These are phyloP conservation scores for Pseudogymnoascus sp. DNA, from an alignment of 2,329 filamentous ascomycete species.

Conservation along the genomic window DNA sequence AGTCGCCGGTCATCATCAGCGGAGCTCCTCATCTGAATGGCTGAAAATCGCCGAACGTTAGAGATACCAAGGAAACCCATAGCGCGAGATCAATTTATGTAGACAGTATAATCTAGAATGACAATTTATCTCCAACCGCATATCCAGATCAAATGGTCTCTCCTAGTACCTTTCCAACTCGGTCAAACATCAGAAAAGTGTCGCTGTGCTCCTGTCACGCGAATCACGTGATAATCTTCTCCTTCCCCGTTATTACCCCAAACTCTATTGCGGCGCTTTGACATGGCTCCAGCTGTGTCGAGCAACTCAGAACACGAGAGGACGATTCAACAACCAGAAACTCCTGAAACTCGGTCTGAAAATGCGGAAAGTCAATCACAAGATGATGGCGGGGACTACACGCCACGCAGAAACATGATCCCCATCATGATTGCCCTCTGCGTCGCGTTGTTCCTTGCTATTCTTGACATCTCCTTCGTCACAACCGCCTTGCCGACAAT, in stretches of 20 bases:
- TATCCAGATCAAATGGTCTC: conserved; percentile 14
- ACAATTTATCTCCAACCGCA: conserved; percentile 11
- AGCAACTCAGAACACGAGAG: conserved; percentile 11
- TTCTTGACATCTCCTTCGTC: conserved; percentile 40
- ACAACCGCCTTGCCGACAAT: conserved; percentile 54
- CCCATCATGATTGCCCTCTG: conserved; percentile 16
- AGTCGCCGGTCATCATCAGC: conserved; percentile 8
- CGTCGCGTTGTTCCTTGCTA: conserved; percentile 13
- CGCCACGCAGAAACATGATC: conserved; percentile 13
- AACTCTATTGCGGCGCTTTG: conserved; percentile 14
- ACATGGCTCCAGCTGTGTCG: conserved; percentile 13
- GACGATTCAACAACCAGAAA: conserved; percentile 12
- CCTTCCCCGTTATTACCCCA: conserved; percentile 8
- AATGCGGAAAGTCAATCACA: conserved; percentile 15
- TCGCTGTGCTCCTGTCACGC: conserved; percentile 2
- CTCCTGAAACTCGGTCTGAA: conserved; percentile 13
- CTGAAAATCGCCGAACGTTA: conserved; percentile 13
- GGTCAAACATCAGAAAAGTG: conserved; percentile 14
- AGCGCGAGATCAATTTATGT: background rate
- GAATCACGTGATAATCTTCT: conserved; percentile 13
- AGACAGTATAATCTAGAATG: conserved; percentile 11
- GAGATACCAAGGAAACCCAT: conserved; percentile 9
- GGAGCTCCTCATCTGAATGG: conserved; percentile 13
- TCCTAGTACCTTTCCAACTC: conserved; percentile 12
- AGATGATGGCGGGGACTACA: conserved; percentile 13